Evolutionary conservation across 139 green algal genomes (phyloP).

Genomic region (Nannochloris sp.): DNA sequence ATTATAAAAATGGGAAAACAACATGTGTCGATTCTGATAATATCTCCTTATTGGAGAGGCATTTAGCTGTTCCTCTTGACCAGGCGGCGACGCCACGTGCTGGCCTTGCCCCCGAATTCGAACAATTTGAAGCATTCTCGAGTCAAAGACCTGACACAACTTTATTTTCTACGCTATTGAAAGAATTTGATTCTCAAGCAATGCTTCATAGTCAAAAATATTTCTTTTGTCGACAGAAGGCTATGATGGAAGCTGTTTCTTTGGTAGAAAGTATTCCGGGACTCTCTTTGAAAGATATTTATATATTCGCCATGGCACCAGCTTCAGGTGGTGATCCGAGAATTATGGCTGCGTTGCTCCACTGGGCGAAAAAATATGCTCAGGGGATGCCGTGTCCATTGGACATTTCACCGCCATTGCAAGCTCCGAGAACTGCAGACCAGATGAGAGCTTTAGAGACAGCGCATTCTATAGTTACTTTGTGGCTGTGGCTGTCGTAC

Average conservation of each 20-base stretch:
- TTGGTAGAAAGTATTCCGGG: constrained; percentile 21
- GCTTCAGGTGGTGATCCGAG: constrained; percentile 20
- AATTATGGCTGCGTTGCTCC: constrained; percentile 24
- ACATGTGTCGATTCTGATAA: constrained; percentile 18
- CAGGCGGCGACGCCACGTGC: constrained; percentile 12
- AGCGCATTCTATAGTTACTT: constrained; percentile 23
- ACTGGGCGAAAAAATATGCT: constrained; percentile 33
- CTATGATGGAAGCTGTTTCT: constrained; percentile 21
- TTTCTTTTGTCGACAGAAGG: constrained; percentile 47
- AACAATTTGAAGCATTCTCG: constrained; percentile 61
- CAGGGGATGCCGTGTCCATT: constrained; percentile 4
- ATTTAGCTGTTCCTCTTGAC: constrained; percentile 17
- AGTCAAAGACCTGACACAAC: constrained; percentile 1
- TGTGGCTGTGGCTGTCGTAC: constrained; percentile 38
- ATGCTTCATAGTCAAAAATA: constrained; percentile 41
- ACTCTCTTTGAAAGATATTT: constrained; percentile 35
- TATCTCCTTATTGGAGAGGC: constrained; percentile 10
- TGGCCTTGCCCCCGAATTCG: constrained; percentile 55
- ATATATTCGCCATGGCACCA: constrained; percentile 39
- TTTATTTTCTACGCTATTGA: constrained; percentile 7
- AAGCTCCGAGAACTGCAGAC: constrained; percentile 10
- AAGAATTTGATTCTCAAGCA: constrained; percentile 19
- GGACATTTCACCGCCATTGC: constrained; percentile 5
- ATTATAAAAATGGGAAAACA: constrained; percentile 15
- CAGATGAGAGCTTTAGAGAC: constrained; percentile 37